Conservation (phyloP, 2,329 filamentous ascomycete species). For the Leptographium radiaticola region DNA sequence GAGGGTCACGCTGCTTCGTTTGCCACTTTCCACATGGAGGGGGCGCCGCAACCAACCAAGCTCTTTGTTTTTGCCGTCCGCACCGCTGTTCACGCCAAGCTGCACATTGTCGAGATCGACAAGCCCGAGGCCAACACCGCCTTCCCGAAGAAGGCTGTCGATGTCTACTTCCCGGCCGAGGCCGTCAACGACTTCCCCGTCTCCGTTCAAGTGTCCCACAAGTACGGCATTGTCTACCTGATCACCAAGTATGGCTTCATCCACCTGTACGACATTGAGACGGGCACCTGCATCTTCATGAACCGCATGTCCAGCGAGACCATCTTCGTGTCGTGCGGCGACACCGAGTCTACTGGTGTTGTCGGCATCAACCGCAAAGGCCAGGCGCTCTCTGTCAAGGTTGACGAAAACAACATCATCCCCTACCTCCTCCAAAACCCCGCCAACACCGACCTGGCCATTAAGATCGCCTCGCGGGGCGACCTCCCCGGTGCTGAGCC, state of each 20-base stretch:
- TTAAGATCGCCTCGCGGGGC: conserved; percentile 90
- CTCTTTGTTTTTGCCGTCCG: conserved; percentile 95
- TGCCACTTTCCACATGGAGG: conserved; percentile 77
- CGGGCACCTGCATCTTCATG: conserved; percentile 94
- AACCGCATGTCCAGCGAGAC: conserved; percentile 99
- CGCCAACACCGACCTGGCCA: conserved; percentile 81
- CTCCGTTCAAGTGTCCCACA: conserved; percentile 90
- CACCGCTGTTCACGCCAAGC: conserved; percentile 77
- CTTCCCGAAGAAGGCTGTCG: conserved; percentile 92
- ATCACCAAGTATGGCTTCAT: conserved; percentile 99
- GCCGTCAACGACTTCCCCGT: conserved; percentile 96
- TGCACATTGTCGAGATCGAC: conserved; percentile 96
- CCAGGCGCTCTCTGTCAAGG: conserved; percentile 85
- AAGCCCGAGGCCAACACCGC: conserved; percentile 77
- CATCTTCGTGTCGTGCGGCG: conserved; percentile 86
- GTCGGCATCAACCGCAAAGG: conserved; percentile 96
- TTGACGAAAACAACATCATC: conserved; percentile 84
- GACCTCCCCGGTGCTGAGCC: conserved; percentile 89
- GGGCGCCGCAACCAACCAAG: conserved; percentile 80
- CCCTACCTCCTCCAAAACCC: conserved; percentile 94
- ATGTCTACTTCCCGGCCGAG: conserved; percentile 94
- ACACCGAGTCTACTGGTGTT: conserved; percentile 74
- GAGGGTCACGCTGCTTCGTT: conserved; percentile 96
- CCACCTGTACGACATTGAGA: conserved; percentile 95
- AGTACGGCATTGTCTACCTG: conserved; percentile 93